A percentile compares a stretch with the other conserved stretches of the same genome.
These are phyloP conservation scores for Austroboletus novae-zelandiae DNA, from an alignment of 1,284 basidiomycete genomes.

Conservation along the genomic window DNA sequence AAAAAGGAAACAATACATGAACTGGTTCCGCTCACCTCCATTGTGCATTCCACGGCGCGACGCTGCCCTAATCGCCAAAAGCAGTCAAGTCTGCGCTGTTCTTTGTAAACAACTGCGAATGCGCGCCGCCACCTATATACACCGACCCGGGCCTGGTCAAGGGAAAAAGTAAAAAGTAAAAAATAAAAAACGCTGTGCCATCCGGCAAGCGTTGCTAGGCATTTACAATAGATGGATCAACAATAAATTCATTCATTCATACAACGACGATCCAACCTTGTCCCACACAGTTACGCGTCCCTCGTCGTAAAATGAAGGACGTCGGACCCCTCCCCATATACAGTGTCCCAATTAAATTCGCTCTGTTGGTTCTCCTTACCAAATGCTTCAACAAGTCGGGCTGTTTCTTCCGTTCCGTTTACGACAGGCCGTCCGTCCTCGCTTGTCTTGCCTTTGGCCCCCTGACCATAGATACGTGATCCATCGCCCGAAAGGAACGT, in stretches of 20 bases:
- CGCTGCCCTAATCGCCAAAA: background rate
- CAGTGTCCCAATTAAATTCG: slow-evolving; percentile 63
- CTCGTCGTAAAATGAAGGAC: slow-evolving; percentile 55
- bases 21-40: slow-evolving; percentile 30
- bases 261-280: slow-evolving; percentile 16
- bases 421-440: slow-evolving; percentile 51
- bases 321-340: slow-evolving; percentile 64
- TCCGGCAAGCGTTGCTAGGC: slow-evolving; percentile 26
- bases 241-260: slow-evolving; percentile 24
- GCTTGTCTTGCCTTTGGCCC: slow-evolving; percentile 57
- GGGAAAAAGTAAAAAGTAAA: too few species aligned
- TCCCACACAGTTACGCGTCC: slow-evolving; percentile 14
- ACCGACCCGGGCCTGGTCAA: too few species aligned
- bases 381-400: slow-evolving; percentile 55
- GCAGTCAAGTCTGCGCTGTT: slow-evolving; percentile 2
- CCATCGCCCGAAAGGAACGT: slow-evolving; percentile 60
- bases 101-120: too few species aligned
- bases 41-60: background rate
- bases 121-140: too few species aligned
- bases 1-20: slow-evolving; percentile 28
- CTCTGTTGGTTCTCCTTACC: slow-evolving; percentile 67
- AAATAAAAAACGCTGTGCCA: too few species aligned
- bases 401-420: slow-evolving; percentile 49
- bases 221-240: slow-evolving; percentile 14
- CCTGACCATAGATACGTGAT: slow-evolving; percentile 62